A percentile compares a stretch with the other conserved stretches of the same genome.
phyloP scores from a whole-genome alignment of 2,329 filamentous ascomycete species.

The Leptographium lundbergii region DNA sequence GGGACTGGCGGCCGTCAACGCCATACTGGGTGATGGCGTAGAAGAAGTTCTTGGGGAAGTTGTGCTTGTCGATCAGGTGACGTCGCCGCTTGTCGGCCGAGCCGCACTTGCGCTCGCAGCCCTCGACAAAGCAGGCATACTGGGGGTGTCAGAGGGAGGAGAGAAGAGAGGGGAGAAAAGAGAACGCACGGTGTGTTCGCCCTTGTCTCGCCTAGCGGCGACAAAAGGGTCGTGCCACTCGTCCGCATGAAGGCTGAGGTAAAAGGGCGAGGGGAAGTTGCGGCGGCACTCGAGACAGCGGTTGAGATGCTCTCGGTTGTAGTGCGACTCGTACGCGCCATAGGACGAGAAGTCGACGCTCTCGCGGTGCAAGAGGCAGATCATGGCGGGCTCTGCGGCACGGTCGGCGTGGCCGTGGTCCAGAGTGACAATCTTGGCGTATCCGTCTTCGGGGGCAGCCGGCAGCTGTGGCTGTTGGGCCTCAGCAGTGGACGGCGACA shows the following conservation, averaged over 20 bases:
- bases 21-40: constrained; percentile 79
- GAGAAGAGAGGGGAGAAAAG: not conserved
- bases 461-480: not conserved
- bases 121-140: constrained; percentile 84
- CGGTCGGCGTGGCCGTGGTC: constrained; percentile 19
- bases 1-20: constrained; percentile 72
- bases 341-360: constrained; percentile 60
- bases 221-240: constrained; percentile 81
- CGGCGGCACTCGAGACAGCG: constrained; percentile 73
- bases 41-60: constrained; percentile 80
- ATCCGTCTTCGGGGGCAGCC: not conserved
- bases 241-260: constrained; percentile 73
- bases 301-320: constrained; percentile 67
- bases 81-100: constrained; percentile 73
- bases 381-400: constrained; percentile 42
- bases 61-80: constrained; percentile 89
- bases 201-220: constrained; percentile 58
- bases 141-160: constrained; percentile 19
- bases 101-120: constrained; percentile 72
- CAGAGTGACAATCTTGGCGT: constrained; percentile 44
- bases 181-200: constrained; percentile 67
- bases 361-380: constrained; percentile 65
- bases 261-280: constrained; percentile 77
- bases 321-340: constrained; percentile 78
- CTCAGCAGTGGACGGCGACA: not conserved